A percentile compares a stretch with the other conserved stretches of the same genome.
phyloP scores from a whole-genome alignment of 345 rosid genomes.

The Citrus reticulata region DNA sequence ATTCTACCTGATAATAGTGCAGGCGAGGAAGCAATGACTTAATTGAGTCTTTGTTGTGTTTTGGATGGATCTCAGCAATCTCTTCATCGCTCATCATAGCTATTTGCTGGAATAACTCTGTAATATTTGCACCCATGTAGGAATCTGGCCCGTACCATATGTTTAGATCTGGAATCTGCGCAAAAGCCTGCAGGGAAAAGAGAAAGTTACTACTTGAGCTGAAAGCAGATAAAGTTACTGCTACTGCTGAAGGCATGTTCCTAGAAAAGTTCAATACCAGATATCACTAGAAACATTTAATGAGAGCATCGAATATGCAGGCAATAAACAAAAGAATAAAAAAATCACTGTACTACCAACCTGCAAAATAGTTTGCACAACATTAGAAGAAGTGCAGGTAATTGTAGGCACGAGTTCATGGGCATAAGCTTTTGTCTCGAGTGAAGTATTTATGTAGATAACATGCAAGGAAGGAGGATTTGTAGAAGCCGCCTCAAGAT shows the following conservation, averaged over 20 bases:
- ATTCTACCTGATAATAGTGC: conserved; percentile 72
- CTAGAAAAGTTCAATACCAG: neutral
- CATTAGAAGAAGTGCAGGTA: conserved; percentile 96
- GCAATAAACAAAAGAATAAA: neutral
- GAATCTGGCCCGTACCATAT: conserved; percentile 97
- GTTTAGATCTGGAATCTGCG: conserved; percentile 73
- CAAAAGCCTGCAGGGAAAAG: conserved; percentile 57
- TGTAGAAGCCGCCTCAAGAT: conserved; percentile 68
- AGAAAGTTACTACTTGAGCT: neutral
- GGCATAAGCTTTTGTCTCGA: conserved; percentile 92
- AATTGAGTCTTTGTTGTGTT: conserved; percentile 62
- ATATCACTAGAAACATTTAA: neutral
- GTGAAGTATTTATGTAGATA: conserved; percentile 86
- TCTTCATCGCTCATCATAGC: conserved; percentile 85
- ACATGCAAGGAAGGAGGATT: conserved; percentile 76
- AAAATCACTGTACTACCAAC: conserved; percentile 34
- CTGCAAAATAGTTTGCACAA: conserved; percentile 90
- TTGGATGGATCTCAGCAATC: conserved; percentile 68
- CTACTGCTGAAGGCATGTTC: neutral
- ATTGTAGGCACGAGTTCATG: conserved; percentile 97
- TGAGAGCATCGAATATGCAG: neutral
- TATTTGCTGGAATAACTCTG: conserved; percentile 83
- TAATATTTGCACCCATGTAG: conserved; percentile 97
- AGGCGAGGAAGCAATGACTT: conserved; percentile 62
- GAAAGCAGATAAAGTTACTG: neutral